These are phyloP conservation scores for Salpingoeca rosetta DNA, from an alignment of 78 protist genomes.

Conservation along the genomic window DNA sequence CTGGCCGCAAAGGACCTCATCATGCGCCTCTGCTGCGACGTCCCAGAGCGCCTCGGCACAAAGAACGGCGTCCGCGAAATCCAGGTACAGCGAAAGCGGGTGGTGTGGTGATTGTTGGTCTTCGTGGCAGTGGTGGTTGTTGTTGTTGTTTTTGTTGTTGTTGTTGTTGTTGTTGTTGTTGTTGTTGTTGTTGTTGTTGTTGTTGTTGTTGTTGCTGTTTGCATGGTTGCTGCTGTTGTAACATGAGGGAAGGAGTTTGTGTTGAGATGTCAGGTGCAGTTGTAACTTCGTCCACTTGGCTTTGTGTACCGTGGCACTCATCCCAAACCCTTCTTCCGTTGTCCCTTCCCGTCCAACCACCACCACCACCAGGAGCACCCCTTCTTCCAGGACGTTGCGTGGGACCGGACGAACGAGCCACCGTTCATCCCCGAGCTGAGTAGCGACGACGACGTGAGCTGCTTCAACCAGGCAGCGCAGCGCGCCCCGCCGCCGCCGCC, in stretches of 20 bases:
- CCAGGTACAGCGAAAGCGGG: neutral
- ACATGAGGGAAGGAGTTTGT: too few species aligned
- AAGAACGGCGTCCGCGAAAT: slow-evolving; percentile 51
- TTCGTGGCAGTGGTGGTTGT: too few species aligned
- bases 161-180: too few species aligned
- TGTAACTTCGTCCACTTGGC: too few species aligned
- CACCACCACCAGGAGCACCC: slow-evolving; percentile 38
- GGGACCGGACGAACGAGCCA: slow-evolving; percentile 28
- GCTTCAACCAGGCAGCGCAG: too few species aligned
- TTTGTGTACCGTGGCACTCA: too few species aligned
- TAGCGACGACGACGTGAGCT: too few species aligned
- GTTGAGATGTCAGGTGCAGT: too few species aligned
- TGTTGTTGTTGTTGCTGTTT: too few species aligned
- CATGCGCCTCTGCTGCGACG: slow-evolving; percentile 31
- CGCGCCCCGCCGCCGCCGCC: neutral
- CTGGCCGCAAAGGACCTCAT: slow-evolving; percentile 15
- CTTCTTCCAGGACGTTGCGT: slow-evolving; percentile 66
- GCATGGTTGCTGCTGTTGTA: too few species aligned
- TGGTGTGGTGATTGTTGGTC: neutral
- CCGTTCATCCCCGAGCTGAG: neutral
- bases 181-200: neutral
- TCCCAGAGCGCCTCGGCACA: slow-evolving; percentile 29
- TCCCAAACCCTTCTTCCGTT: neutral
- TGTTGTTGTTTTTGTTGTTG: too few species aligned
- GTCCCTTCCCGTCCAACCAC: too few species aligned